phyloP scores from a whole-genome alignment of 768 basidiomycete genomes.

The Bullera alba region DNA sequence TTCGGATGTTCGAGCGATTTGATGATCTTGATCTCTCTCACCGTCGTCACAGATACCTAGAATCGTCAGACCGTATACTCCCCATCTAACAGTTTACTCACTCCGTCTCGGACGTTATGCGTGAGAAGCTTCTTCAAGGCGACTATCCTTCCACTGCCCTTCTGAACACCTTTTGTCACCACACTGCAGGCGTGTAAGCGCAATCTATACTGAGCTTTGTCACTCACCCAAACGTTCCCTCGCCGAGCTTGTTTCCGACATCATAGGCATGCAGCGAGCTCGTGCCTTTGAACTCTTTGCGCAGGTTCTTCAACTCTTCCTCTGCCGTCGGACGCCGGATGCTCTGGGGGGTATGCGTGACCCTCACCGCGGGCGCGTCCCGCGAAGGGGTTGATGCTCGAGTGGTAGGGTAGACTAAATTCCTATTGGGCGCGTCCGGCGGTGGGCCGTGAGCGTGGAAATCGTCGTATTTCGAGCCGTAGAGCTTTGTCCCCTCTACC shows the following conservation, averaged over 20 bases:
- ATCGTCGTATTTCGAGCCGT: not conserved
- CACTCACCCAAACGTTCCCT: conserved; percentile 91
- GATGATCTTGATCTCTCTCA: conserved; percentile 93
- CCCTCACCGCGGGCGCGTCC: not conserved
- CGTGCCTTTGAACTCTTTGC: conserved; percentile 32
- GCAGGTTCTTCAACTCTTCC: conserved; percentile 25
- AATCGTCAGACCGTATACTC: not conserved
- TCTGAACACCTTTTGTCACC: conserved; percentile 79
- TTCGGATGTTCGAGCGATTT: conserved; percentile 80
- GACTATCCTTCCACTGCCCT: conserved; percentile 56
- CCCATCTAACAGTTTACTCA: conserved; percentile 43
- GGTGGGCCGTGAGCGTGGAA: conserved; percentile 28
- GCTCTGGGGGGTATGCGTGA: not conserved
- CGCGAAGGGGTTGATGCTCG: conserved; percentile 49
- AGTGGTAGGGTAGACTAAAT: conserved; percentile 57
- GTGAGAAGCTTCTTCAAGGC: conserved; percentile 92
- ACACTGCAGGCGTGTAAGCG: conserved; percentile 50
- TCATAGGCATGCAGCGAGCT: conserved; percentile 64
- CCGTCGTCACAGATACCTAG: conserved; percentile 75
- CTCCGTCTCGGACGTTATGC: conserved; percentile 94
- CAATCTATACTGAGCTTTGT: conserved; percentile 5
- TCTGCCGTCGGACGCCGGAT: conserved; percentile 6
- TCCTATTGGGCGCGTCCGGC: conserved; percentile 62
- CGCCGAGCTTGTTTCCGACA: conserved; percentile 78
- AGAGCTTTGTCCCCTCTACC: conserved; percentile 44